Conservation (phyloP, 73 alveolate species). For the Tetrahymena thermophila region DNA sequence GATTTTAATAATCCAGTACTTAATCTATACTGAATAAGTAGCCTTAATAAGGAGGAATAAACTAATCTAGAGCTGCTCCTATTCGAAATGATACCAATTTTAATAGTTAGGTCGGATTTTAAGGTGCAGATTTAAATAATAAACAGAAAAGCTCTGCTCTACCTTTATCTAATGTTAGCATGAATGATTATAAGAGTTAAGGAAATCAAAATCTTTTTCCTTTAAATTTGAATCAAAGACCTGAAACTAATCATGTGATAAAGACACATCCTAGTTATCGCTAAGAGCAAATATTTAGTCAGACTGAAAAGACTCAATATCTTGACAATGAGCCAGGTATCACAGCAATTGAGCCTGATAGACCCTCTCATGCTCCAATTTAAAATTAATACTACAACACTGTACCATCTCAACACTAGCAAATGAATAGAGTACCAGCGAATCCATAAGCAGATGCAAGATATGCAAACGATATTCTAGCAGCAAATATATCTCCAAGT, state of each 20-base stretch:
- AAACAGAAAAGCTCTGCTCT: background rate
- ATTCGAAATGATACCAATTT: background rate
- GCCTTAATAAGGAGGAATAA: background rate
- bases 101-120: background rate
- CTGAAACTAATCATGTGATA: background rate
- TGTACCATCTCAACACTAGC: background rate
- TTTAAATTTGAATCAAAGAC: background rate
- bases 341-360: background rate
- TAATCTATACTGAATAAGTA: too few relatives aligned
- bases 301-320: background rate
- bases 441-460: background rate
- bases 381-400: background rate
- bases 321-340: background rate
- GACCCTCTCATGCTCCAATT: background rate
- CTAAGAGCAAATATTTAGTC: background rate
- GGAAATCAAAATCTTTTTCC: background rate
- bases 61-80: background rate
- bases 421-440: background rate
- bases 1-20: background rate
- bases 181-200: background rate
- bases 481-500: background rate
- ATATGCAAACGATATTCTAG: background rate
- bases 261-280: background rate
- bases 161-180: background rate
- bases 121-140: background rate